Base-by-base conservation (phyloP, 2,329 filamentous ascomycete species). In the Ilyonectria sp. region DNA sequence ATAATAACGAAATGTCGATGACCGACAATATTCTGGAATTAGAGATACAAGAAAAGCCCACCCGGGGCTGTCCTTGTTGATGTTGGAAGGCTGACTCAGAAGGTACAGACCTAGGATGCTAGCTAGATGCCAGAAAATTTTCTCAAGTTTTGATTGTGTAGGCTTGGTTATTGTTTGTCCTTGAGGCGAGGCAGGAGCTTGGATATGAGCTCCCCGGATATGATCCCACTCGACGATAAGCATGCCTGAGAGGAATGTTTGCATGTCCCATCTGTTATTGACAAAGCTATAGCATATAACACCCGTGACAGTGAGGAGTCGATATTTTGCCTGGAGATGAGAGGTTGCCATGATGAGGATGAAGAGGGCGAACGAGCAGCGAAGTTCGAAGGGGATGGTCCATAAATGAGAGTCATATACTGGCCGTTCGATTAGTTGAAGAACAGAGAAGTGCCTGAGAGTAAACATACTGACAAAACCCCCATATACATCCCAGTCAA, bases 331-430 rank as follows among this genome's bases (percentile, higher is more conserved):
- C 43, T 82, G 81, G 35, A 89, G 75, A 31, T 85, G 81, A 7
- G 85, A 85, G 10, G 86, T 83, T 21, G 82, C 87, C 4, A 89
- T 66, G 26, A 89, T 77, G 13, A 83, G 81, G 8, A 90, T 77
- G 76, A 90, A 90, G 10, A 90, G 82, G 65, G 87, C 82, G 75
- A 91, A 84, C 2, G 87, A 89, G 75, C 85, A 87, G 66, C 86
- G 82, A 73, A 88, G 89, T 75, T 91, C 89, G 53, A 90, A 84
- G 3, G 89, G 88, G 49, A 91, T 90, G 6, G 89, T 90, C 89
- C 89, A 91, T 26, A 90, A 78, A 68, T 91, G 89, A 29, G 87
- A 82, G 71, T 90, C 87, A 72, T 89, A 88, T 23, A 77, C 81
- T 76, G 59, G 9, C 33, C 31, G 29, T 10, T 4, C 54, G 17